These are phyloP conservation scores for Dothideomycetidae sp. DNA, from an alignment of 2,329 filamentous ascomycete genomes.

Conservation along the genomic window DNA sequence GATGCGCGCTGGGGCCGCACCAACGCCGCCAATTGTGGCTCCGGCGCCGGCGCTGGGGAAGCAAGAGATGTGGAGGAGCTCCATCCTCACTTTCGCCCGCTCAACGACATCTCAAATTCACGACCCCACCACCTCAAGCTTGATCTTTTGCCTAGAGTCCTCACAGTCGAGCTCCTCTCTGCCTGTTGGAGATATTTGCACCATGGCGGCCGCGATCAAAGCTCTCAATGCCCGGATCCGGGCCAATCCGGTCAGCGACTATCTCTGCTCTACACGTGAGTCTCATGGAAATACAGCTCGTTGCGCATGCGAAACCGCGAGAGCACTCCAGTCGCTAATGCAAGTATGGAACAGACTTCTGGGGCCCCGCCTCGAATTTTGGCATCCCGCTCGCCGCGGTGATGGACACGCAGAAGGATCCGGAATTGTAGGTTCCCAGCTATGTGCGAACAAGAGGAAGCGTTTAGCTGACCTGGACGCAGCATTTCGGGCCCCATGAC, in stretches of 20 bases:
- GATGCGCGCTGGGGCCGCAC: too few species aligned
- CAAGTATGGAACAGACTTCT: constrained; percentile 34
- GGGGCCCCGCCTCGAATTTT: constrained; percentile 39
- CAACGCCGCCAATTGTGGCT: too few species aligned
- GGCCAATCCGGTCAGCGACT: constrained; percentile 35
- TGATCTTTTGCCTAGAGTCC: too few species aligned
- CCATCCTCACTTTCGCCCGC: not conserved
- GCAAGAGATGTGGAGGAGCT: not conserved
- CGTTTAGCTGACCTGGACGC: constrained; percentile 9
- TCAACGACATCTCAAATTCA: not conserved
- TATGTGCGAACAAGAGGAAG: not conserved
- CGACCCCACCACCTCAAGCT: too few species aligned
- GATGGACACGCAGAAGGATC: constrained; percentile 40
- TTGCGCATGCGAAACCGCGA: too few species aligned
- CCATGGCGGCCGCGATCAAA: constrained; percentile 40
- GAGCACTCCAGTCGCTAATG: constrained; percentile 6
- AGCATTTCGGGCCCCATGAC: constrained; percentile 55
- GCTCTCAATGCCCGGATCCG: constrained; percentile 40
- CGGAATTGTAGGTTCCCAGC: constrained; percentile 33
- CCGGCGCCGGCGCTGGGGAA: not conserved
- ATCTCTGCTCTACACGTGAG: constrained; percentile 41
- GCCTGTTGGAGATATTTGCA: constrained; percentile 6
- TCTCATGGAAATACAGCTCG: too few species aligned
- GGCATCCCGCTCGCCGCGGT: constrained; percentile 40
- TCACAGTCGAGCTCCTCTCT: too few species aligned